Base-by-base conservation (phyloP, 2,329 filamentous ascomycete species). In the Fusarium palustre region DNA sequence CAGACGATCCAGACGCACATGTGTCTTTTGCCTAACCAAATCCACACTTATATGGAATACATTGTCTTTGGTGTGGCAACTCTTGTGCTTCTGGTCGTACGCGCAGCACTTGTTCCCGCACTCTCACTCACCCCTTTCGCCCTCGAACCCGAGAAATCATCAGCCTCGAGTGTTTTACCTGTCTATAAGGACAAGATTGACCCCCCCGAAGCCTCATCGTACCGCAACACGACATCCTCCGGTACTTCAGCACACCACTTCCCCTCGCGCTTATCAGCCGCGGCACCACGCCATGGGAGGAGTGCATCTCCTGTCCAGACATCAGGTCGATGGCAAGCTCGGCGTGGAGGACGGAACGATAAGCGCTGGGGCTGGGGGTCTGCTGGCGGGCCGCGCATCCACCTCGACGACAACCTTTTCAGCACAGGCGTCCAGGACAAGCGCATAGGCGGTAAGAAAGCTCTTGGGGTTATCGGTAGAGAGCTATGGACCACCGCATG, bases 11-110 rank as follows among this genome's bases (percentile, higher is more conserved):
- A 98, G 80, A 96, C 92, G 1, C 92, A 97, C 69, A 87, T 98
- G 4, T 99, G 96, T 76, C 86, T 99, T 3, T 85, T 98, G 11
- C 96, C 96, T 0, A 93, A 95, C 78, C 94, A 97, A 78, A 83
- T 97, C 13, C 87, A 87, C 50, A 94, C 94, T 9, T 97, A 95
- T 79, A 88, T 96, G 65, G 87, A 88, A 59, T 99, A 99, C 76
- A 88, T 84, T 34, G 81, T 86, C 30, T 83, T 96, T 18, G 82
- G 91, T 1, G 83, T 85, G 22, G 70, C 88, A 7, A 84, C 82
- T 24, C 45, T 89, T 15, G 74, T 85, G 16, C 64, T 86, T 7
- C 81, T 91, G 9, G 77, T 81, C 45, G 78, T 85, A 10, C 83
- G 88, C 20, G 86, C 88, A 7, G 79, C 90, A 43, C 81, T 91